Percentiles rank a stretch among this genome's conserved stretches.
phyloP scores from a whole-genome alignment of 768 basidiomycete genomes.

The Mycena galopus region DNA sequence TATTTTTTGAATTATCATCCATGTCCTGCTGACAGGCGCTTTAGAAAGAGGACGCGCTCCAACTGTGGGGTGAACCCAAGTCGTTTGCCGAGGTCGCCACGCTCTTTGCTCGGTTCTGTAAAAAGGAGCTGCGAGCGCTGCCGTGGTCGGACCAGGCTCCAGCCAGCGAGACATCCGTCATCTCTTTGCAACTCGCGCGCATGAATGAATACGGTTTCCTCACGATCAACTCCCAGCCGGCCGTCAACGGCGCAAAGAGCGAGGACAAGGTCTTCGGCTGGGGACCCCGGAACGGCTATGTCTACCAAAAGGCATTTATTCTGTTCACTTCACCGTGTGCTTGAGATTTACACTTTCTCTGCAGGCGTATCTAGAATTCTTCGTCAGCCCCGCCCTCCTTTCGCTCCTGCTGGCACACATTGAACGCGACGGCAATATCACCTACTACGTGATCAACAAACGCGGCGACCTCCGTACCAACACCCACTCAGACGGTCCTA shows the following conservation, averaged over 20 bases:
- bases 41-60: constrained; percentile 88
- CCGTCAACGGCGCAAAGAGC: constrained; percentile 90
- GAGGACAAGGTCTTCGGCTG: constrained; percentile 91
- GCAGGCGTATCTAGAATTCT: constrained; percentile 97
- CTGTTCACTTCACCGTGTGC: neutral
- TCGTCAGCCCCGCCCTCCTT: constrained; percentile 83
- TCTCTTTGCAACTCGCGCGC: constrained; percentile 81
- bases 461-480: constrained; percentile 95
- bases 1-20: constrained; percentile 10
- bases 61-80: constrained; percentile 89
- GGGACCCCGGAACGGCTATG: constrained; percentile 94
- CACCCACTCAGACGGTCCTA: constrained; percentile 94
- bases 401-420: constrained; percentile 82
- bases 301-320: constrained; percentile 88
- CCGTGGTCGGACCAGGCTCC: constrained; percentile 97
- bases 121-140: constrained; percentile 76
- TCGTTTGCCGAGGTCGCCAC: constrained; percentile 71
- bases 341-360: constrained; percentile 8
- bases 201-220: constrained; percentile 95
- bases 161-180: constrained; percentile 85
- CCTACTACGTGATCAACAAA: constrained; percentile 98
- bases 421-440: constrained; percentile 88
- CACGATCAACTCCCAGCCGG: constrained; percentile 97
- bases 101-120: constrained; percentile 90
- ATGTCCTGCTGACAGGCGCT: constrained; percentile 25